A percentile compares a stretch with the other conserved stretches of the same genome.
These are phyloP conservation scores for Diaporthe sp. DNA, from an alignment of 2,329 filamentous ascomycete genomes.

Conservation along the genomic window DNA sequence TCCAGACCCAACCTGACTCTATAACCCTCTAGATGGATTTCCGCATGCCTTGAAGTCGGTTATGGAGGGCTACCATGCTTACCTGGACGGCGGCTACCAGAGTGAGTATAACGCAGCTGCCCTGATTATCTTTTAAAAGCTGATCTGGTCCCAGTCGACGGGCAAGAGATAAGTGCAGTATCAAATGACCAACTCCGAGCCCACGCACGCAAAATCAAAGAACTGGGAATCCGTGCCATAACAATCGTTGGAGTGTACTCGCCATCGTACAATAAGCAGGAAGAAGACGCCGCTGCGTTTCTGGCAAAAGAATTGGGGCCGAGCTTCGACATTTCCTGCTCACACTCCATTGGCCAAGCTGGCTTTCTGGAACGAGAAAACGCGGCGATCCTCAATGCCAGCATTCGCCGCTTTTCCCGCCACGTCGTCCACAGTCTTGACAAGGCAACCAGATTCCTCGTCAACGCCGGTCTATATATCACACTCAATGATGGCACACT, in stretches of 20 bases:
- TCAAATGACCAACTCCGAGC: not conserved
- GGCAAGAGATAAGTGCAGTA: not conserved
- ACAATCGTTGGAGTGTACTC: conserved; percentile 6
- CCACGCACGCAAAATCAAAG: not conserved
- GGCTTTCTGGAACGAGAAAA: conserved; percentile 19
- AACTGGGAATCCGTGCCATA: not conserved
- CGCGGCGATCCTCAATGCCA: conserved; percentile 10
- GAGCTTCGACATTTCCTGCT: not conserved
- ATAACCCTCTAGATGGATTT: not conserved
- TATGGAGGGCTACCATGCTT: not conserved
- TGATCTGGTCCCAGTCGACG: not conserved
- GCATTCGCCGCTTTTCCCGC: conserved; percentile 12
- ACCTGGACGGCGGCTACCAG: conserved; percentile 6
- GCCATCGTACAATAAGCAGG: conserved; percentile 2
- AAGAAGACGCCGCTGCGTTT: not conserved
- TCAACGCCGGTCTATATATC: conserved; percentile 6
- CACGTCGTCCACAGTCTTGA: not conserved
- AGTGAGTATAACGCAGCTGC: not conserved
- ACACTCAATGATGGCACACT: conserved; percentile 12
- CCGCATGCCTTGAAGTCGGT: not conserved
- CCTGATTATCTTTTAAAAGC: not conserved
- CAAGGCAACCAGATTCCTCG: not conserved
- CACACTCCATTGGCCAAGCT: conserved; percentile 6
- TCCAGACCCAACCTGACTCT: not conserved
- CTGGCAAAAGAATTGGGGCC: not conserved